phyloP scores from a whole-genome alignment of 2,329 filamentous ascomycete genomes.

The Curvularia sp. region DNA sequence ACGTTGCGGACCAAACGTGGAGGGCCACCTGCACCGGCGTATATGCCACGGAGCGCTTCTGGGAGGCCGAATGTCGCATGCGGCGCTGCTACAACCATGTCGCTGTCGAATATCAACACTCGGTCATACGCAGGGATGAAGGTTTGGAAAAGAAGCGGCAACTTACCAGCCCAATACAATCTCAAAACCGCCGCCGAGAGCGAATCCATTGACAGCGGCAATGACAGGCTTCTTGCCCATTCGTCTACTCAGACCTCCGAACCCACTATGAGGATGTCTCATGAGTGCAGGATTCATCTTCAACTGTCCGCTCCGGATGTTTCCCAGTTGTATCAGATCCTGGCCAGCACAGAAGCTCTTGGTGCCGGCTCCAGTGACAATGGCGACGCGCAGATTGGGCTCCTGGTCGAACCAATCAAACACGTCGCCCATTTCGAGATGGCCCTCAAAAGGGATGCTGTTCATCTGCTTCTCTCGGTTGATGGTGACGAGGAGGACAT shows the following conservation, averaged over 20 bases:
- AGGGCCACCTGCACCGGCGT: conserved; percentile 61
- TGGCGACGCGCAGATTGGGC: conserved; percentile 57
- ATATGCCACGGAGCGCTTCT: conserved; percentile 63
- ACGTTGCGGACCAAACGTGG: conserved; percentile 59
- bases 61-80: conserved; percentile 62
- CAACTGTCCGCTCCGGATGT: conserved; percentile 37
- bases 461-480: conserved; percentile 61
- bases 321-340: conserved; percentile 59
- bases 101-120: conserved; percentile 43
- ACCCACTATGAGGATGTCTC: conserved; percentile 58
- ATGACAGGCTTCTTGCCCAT: conserved; percentile 68
- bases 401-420: conserved; percentile 64
- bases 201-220: conserved; percentile 66
- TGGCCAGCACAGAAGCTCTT: conserved; percentile 64
- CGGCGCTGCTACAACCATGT: conserved; percentile 62
- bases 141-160: background rate
- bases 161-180: conserved; percentile 62
- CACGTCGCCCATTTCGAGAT: conserved; percentile 59
- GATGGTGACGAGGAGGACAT: conserved; percentile 62
- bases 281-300: conserved; percentile 35
- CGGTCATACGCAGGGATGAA: background rate
- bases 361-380: conserved; percentile 60
- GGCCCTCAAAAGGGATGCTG: conserved; percentile 50
- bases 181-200: conserved; percentile 66
- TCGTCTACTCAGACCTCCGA: conserved; percentile 63